These are phyloP conservation scores for Globisporangium iwayamae DNA, from an alignment of 352 stramenopile species.

Conservation along the genomic window DNA sequence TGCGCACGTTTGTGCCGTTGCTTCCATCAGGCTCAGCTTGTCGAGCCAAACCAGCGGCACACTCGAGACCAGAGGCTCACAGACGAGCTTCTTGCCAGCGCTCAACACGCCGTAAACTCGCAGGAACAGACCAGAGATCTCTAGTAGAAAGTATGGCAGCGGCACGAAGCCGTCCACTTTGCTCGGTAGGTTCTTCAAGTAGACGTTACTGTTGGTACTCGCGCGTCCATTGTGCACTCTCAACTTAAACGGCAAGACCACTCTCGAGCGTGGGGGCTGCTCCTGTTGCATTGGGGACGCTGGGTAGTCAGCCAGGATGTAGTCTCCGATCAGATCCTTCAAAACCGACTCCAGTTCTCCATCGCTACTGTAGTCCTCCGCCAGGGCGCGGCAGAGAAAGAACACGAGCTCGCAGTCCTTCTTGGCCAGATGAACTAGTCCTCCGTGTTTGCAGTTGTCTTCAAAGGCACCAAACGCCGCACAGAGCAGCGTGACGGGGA, in stretches of 20 bases:
- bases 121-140: conserved; percentile 3
- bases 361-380: not conserved
- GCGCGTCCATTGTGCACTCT: not conserved
- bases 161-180: not conserved
- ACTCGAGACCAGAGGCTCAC: not conserved
- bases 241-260: not conserved
- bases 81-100: not conserved
- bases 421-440: not conserved
- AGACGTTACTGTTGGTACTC: not conserved
- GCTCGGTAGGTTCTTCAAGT: not conserved
- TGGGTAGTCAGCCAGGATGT: not conserved
- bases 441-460: conserved; percentile 1
- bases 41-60: not conserved
- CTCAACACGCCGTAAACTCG: not conserved
- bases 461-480: not conserved
- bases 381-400: not conserved
- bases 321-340: conserved; percentile 3
- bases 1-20: not conserved
- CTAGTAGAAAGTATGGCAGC: not conserved
- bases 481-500: conserved; percentile 2
- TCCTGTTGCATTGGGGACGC: not conserved
- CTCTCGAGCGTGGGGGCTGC: not conserved
- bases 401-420: conserved; percentile 8
- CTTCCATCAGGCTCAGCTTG: conserved; percentile 4
- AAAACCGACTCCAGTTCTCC: not conserved